Evolutionary conservation across 108 stramenopile species (phyloP), one percentile per base, ranked within the genome.

Genomic region (Chaetoceros muelleri): DNA sequence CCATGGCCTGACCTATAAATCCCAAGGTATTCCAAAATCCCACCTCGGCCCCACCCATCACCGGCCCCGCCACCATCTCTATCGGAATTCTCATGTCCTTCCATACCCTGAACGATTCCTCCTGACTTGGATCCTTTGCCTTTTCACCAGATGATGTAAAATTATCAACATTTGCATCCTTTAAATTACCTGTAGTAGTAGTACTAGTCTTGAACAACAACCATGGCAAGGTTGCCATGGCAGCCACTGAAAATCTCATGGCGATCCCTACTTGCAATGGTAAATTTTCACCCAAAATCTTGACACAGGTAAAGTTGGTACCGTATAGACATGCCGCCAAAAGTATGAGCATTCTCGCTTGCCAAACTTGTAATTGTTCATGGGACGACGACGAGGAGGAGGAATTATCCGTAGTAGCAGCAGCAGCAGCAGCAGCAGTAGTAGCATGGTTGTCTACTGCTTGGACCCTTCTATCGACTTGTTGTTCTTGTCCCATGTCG

Each of bases 251-350:
- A 62, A 76, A 73, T n/a, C 74, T 68, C 8, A 73, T 29, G n/a
- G 69, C 30, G 10, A 57, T 30, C 48, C 57, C 28, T 21, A 67
- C 24, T n/a, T 52, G 59, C 2, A 70, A 23, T 20, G 72, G 72
- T 44, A 76, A 44, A 10, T 30, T 18, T 17, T 60, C 62, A 61
- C 70, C 65, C 52, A 80, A 49, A 19, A 73, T 30, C 45, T 76
- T 73, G 61, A 73, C 67, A 8, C 28, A 19, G 8, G 74, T 52
- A 61, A 76, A 80, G 47, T 75, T 80, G 1, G 74, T 76, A 27
- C 79, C 79, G 44, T 76, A 80, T 17, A 73, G 56, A 25, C 57
- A 52, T 16, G 75, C 59, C 28, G 69, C 65, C 18, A 52, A 13
- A 17, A 72, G 13, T 2, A 72, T 55, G 26, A 68, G 30, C 13